Base-by-base conservation (phyloP, 1,284 basidiomycete genomes). In the Malassezia equina region DNA sequence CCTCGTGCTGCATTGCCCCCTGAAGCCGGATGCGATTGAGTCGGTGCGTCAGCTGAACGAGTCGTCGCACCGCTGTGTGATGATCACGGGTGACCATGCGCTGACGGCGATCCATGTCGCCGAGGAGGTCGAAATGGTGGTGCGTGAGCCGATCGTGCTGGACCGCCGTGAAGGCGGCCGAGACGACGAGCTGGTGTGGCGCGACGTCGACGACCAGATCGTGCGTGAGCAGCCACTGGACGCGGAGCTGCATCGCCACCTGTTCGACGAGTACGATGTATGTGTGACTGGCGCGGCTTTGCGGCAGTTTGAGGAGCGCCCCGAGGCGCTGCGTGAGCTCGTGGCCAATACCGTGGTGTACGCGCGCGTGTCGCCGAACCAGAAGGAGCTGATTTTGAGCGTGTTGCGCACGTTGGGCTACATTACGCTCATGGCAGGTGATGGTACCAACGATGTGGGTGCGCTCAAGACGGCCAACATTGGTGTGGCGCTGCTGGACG, bases 41-140 rank as follows among this genome's bases (percentile, higher is more conserved):
- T 59, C 64, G 47, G 51, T 74, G 49, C 64, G 65, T 50, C 63
- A 69, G 59, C 60, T 73, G 47, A 66, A 66, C 52, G 71, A 73
- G 57, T 71, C 71, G 29, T 67, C 68, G 32, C 71, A 74, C 60
- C 65, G 71, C 28, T 68, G 71, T 48, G 69, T 74, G 55, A 74
- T 74, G 71, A 74, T 74, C 41, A 74, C 71, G 6, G 71, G 71
- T n/a, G 71, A 74, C 65, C 71, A 73, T 54, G 70, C 71, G 27
- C 49, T 74, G 28, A 74, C 71, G 21, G 71, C 70, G 3, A 62
- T 71, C 15, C 71, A 73, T 44, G 66, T 74, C 6, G 71, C 71
- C 7, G 60, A 55, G 21, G 67, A 74, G 52, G 71, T 74, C 32
- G 71, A 74, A 51, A 74, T 74, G 34, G 70, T 74, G 4, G 63